Evolutionary conservation across 2,329 filamentous ascomycete species (phyloP).

Genomic region (Talaromyces sp.): DNA sequence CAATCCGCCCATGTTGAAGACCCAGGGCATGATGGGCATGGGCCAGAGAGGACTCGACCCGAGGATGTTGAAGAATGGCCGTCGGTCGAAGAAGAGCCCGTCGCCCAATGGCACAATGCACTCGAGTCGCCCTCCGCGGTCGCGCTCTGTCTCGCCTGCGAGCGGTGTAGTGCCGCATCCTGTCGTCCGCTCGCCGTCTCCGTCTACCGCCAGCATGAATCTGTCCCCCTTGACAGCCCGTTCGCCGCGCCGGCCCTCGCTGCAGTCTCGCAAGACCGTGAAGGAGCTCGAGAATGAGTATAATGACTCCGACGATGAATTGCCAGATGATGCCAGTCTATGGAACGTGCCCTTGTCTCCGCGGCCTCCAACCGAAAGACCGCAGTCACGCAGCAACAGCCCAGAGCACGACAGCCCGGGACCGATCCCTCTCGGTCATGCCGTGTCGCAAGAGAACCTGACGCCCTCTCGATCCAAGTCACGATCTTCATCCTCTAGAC

Average conservation of each 20-base stretch:
- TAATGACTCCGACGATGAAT: slow-evolving; percentile 45
- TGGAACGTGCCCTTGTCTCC: slow-evolving; percentile 48
- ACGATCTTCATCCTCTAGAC: slow-evolving; percentile 13
- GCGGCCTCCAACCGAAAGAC: slow-evolving; percentile 34
- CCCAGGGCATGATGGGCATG: neutral
- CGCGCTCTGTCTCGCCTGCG: slow-evolving; percentile 9
- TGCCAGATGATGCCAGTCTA: slow-evolving; percentile 45
- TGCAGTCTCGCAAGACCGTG: slow-evolving; percentile 42
- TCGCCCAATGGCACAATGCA: neutral
- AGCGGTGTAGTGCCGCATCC: slow-evolving; percentile 1
- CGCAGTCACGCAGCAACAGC: slow-evolving; percentile 34
- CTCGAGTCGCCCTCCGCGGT: slow-evolving; percentile 3
- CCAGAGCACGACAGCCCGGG: slow-evolving; percentile 34
- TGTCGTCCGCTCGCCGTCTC: slow-evolving; percentile 11
- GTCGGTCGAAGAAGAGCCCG: slow-evolving; percentile 3
- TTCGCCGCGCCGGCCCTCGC: slow-evolving; percentile 17
- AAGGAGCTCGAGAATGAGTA: slow-evolving; percentile 46
- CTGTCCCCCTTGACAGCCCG: slow-evolving; percentile 23
- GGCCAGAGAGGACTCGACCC: slow-evolving; percentile 5
- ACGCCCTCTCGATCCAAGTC: slow-evolving; percentile 12
- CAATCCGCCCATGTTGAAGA: slow-evolving; percentile 1
- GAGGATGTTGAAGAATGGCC: slow-evolving; percentile 8
- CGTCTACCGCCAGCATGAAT: slow-evolving; percentile 18
- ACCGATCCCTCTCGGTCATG: slow-evolving; percentile 39
- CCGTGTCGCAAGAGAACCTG: slow-evolving; percentile 16